Evolutionary conservation across 2,329 filamentous ascomycete species (phyloP).

Genomic region (Boeremia exigua): DNA sequence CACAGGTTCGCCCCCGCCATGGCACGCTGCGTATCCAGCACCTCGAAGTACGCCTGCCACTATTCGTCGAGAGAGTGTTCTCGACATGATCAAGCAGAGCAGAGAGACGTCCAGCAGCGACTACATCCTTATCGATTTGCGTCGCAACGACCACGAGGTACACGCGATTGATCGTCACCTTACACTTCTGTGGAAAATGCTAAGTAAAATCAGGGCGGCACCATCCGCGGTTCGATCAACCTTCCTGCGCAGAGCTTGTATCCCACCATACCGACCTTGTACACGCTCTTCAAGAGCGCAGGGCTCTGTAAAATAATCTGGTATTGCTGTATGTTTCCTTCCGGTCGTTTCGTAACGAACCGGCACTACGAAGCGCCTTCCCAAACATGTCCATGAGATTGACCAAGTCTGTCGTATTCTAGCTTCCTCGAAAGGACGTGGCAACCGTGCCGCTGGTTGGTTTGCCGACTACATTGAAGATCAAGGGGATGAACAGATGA

Average conservation of each 20-base stretch:
- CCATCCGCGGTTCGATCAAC: slow-evolving; percentile 6
- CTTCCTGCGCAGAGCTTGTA: slow-evolving; percentile 3
- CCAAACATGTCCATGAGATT: background rate
- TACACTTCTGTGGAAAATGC: background rate
- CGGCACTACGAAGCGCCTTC: slow-evolving; percentile 2
- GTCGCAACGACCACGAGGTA: slow-evolving; percentile 4
- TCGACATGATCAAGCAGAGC: slow-evolving; percentile 2
- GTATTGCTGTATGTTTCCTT: slow-evolving; percentile 5
- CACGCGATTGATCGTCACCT: background rate
- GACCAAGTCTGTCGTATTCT: background rate
- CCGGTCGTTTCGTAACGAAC: background rate
- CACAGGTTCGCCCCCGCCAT: slow-evolving; percentile 1
- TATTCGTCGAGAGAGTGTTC: background rate
- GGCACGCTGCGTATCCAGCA: slow-evolving; percentile 2
- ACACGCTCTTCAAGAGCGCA: slow-evolving; percentile 1
- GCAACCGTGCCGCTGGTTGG: slow-evolving; percentile 2
- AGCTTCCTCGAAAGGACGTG: slow-evolving; percentile 2
- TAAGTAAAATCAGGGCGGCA: slow-evolving; percentile 3
- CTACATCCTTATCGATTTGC: slow-evolving; percentile 1
- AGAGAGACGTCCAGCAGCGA: background rate
- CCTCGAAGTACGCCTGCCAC: background rate
- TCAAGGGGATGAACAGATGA: slow-evolving; percentile 4
- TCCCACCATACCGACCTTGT: slow-evolving; percentile 1
- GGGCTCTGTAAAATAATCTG: slow-evolving; percentile 1
- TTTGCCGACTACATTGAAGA: slow-evolving; percentile 2